Base-by-base conservation (phyloP, 2,329 filamentous ascomycete genomes). In the Neophaeococcomyces aloes region DNA sequence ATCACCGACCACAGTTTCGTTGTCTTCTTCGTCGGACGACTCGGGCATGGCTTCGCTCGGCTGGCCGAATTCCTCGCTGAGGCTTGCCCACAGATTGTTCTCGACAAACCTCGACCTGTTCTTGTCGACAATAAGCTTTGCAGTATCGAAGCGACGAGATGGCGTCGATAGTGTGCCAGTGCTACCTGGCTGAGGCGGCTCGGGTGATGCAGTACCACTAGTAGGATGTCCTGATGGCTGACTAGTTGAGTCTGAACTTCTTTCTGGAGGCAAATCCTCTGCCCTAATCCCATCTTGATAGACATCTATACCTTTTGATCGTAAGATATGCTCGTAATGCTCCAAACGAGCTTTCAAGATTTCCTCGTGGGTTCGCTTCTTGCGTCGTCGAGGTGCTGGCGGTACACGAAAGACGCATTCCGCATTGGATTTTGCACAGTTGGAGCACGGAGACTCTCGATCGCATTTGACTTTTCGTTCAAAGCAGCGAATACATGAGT, bases 401-500 rank as follows among this genome's bases (percentile, higher is more conserved):
- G 60, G 59, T 25, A 57, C 45, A 3, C 53, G 53, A 34, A 58
- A 67, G 18, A 58, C 54, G 48, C 65, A 68, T 47, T 63, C 55
- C 14, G 53, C 54, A 14, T 53, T 48, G 2, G 65, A 56, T 46
- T 65, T 70, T 30, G 54, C 44, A 42, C 69, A 71, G 47, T 70
- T 71, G 6, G 63, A 63, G 43, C 69, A 72, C 1, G 66, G 65
- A 10, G 63, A 45, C 29, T 46, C 40, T 42, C 56, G 61, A 49
- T 66, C 57, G 51, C 65, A 68, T 49, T 63, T 66, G 7, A 67
- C 61, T 46, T 68, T 69, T 32, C 62, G 54, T 18, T 60, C 55
- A 25, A 58, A 58, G 33, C 59, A 60, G 4, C 53, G 45, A 14
- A 53, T 46, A 33, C 53, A 55, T 11, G 49, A 52, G 38, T 50